Conservation (phyloP, 352 stramenopile genomes). For the Globisporangium spinosum region DNA sequence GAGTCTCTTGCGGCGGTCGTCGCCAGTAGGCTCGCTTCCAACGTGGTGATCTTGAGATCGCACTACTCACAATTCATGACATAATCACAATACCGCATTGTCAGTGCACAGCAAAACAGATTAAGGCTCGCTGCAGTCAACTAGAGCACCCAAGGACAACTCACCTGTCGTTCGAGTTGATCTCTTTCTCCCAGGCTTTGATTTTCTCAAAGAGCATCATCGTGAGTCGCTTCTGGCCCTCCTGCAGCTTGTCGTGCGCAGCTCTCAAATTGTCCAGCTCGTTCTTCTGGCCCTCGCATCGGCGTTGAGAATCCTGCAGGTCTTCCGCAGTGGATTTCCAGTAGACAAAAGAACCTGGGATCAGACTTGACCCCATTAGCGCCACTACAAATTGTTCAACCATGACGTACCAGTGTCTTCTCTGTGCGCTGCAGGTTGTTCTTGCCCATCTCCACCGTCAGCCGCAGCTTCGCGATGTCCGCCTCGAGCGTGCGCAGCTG, state of each 20-base stretch:
- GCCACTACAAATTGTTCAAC: background rate
- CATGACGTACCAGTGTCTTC: slow-evolving; percentile 37
- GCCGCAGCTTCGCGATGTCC: slow-evolving; percentile 56
- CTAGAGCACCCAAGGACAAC: background rate
- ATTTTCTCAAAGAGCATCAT: slow-evolving; percentile 70
- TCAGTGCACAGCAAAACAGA: background rate
- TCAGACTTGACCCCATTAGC: background rate
- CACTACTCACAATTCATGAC: slow-evolving; percentile 21
- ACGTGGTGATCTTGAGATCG: slow-evolving; percentile 38
- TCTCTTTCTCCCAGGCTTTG: slow-evolving; percentile 66
- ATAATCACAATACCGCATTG: background rate
- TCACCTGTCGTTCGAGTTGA: slow-evolving; percentile 47
- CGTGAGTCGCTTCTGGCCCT: slow-evolving; percentile 53
- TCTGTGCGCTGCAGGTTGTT: slow-evolving; percentile 44
- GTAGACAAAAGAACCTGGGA: background rate
- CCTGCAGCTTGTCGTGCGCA: slow-evolving; percentile 35
- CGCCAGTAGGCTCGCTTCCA: slow-evolving; percentile 36
- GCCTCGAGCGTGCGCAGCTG: slow-evolving; percentile 60
- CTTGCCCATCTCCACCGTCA: slow-evolving; percentile 62
- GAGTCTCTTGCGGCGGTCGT: slow-evolving; percentile 27
- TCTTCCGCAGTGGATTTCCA: slow-evolving; percentile 59
- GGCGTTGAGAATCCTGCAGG: slow-evolving; percentile 34
- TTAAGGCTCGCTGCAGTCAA: background rate
- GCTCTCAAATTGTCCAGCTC: slow-evolving; percentile 32
- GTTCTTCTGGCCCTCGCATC: slow-evolving; percentile 28